A percentile compares a stretch with the other conserved stretches of the same genome.
These are phyloP conservation scores for Herpetospermum pedunculosum DNA, from an alignment of 306 rosid species.

Conservation along the genomic window DNA sequence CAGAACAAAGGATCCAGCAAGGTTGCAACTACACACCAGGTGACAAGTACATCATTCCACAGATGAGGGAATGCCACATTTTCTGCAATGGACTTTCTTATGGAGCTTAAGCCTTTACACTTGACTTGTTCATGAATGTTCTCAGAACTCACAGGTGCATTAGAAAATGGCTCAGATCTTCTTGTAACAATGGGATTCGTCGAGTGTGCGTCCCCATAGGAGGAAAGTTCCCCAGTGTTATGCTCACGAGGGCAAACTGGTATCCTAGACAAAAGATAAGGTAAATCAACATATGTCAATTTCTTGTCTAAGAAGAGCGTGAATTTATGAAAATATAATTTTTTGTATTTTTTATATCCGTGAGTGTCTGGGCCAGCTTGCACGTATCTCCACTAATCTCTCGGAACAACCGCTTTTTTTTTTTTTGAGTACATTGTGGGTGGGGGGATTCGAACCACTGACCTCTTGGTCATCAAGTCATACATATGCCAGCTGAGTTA, in stretches of 20 bases:
- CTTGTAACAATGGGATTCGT: neutral
- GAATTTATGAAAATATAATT: too few relatives aligned
- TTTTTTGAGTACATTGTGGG: too few relatives aligned
- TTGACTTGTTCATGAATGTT: neutral
- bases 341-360: too few relatives aligned
- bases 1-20: slow-evolving; percentile 10
- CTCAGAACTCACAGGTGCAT: neutral
- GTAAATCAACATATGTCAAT: too few relatives aligned
- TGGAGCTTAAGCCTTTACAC: neutral
- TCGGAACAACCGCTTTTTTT: too few relatives aligned
- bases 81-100: neutral
- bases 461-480: too few relatives aligned
- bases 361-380: too few relatives aligned
- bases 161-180: neutral
- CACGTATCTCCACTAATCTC: too few relatives aligned
- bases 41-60: neutral
- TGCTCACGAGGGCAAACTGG: neutral
- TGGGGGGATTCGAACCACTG: too few relatives aligned
- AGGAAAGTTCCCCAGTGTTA: neutral
- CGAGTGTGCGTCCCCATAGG: neutral
- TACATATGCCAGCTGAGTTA: too few relatives aligned
- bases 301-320: too few relatives aligned
- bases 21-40: slow-evolving; percentile 2
- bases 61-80: neutral
- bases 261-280: neutral